Base-by-base conservation (phyloP, 2,329 filamentous ascomycete species). In the Lachnellula arida region DNA sequence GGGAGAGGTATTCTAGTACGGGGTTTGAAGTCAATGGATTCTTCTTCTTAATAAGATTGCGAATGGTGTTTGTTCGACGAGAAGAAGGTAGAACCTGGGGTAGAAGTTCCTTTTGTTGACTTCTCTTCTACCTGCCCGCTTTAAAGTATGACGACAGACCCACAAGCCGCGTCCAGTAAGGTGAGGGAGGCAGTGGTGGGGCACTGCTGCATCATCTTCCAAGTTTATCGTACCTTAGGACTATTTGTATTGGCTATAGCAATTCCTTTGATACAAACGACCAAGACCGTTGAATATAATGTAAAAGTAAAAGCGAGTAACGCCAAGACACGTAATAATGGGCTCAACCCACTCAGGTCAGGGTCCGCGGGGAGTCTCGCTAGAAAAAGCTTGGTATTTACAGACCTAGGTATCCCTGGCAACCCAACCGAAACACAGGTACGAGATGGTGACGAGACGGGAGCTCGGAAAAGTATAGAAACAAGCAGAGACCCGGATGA, bases 61-160 rank as follows among this genome's bases (percentile, higher is more conserved):
- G 35, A n/a, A 5, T 28, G 25, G 9, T 32, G 9, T 11, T 32
- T 32, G 28, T 32, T 32, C 28, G 11, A 40, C 15, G 39, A 17
- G 39, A 14, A 23, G 4, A 44, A 11, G 5, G 23, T 19, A 46
- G 25, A 22, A 14, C n/a, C 5, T 22, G 51, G 28, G 51, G 3
- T 19, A 25, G 8, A 15, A 19, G 40, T 17, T 8, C 14, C 9
- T 28, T 17, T 46, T 35, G 51, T 22, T 19, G 2, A 4, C 25
- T 42, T 15, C 37, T 11, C 2, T 49, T 25, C 35, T 42, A 34
- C 40, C n/a, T n/a, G n/a, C n/a, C n/a, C n/a, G n/a, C 35, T 44
- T 32, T 22, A 42, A 35, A 2, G 14, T 40, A 53, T 58, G 56
- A 55, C 53, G 56, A 58, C 53, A 53, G 39, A n/a, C 39, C 14